phyloP scores from a whole-genome alignment of 2,329 filamentous ascomycete species.

The Ceratocystiopsis sp. region DNA sequence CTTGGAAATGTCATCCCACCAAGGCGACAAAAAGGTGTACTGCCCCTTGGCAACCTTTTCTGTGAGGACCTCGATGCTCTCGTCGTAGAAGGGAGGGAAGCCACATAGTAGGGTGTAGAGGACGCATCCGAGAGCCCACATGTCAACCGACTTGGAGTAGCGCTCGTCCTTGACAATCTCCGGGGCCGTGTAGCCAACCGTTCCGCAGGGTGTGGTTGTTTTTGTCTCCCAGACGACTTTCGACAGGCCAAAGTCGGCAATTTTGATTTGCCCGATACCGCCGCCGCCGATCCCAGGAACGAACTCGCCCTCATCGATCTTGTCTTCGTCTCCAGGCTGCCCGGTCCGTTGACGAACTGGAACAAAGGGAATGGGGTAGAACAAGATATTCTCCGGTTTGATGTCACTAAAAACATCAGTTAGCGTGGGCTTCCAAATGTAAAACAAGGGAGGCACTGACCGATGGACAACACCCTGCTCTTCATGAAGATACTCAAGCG shows the following conservation, averaged over 20 bases:
- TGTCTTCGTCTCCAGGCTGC: constrained; percentile 85
- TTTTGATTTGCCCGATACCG: constrained; percentile 89
- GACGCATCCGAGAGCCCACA: constrained; percentile 97
- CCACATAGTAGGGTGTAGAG: constrained; percentile 93
- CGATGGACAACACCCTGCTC: constrained; percentile 91
- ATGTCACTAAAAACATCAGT: constrained; percentile 51
- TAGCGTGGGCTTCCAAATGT: too few relatives aligned
- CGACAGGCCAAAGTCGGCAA: constrained; percentile 92
- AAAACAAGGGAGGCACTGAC: constrained; percentile 32
- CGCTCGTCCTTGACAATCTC: constrained; percentile 98
- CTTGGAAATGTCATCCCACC: constrained; percentile 98
- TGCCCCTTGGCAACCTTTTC: constrained; percentile 95
- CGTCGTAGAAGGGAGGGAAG: constrained; percentile 96
- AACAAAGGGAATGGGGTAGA: constrained; percentile 69
- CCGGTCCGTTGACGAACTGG: constrained; percentile 53
- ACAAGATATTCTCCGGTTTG: constrained; percentile 94
- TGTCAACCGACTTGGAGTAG: constrained; percentile 97
- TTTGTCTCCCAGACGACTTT: constrained; percentile 98
- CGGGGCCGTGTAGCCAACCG: constrained; percentile 91
- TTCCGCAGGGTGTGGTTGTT: constrained; percentile 98
- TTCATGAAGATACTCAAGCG: constrained; percentile 85
- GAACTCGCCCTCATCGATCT: constrained; percentile 92
- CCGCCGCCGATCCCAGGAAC: constrained; percentile 64
- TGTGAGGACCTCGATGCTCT: constrained; percentile 90
- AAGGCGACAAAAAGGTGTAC: constrained; percentile 93